These are phyloP conservation scores for Vigna radiata DNA, from an alignment of 306 rosid genomes.

Conservation along the genomic window DNA sequence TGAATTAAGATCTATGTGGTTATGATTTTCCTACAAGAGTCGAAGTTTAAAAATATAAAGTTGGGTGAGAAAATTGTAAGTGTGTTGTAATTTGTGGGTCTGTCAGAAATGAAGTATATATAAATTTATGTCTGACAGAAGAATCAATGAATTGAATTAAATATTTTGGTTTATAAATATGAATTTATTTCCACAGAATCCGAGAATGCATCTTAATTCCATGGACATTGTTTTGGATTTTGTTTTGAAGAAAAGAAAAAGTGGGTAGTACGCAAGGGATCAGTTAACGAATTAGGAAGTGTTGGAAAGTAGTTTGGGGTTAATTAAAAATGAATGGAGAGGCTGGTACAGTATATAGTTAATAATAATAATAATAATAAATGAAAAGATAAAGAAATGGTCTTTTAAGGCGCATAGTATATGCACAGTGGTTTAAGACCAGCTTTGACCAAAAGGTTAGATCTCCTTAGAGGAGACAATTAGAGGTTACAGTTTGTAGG, in stretches of 20 bases:
- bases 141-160: background rate
- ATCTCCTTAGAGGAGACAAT: constrained; percentile 75
- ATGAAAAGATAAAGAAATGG: constrained; percentile 38
- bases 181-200: background rate
- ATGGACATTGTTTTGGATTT: background rate
- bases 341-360: background rate
- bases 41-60: too few species aligned
- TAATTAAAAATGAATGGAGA: constrained; percentile 3
- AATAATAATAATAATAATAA: background rate
- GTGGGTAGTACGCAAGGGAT: constrained; percentile 33
- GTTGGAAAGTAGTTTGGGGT: background rate
- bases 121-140: background rate
- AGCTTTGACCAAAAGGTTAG: constrained; percentile 61
- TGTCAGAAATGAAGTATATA: too few species aligned
- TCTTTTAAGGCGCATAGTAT: constrained; percentile 33
- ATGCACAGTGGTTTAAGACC: constrained; percentile 43
- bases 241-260: background rate
- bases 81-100: too few species aligned
- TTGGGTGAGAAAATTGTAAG: too few species aligned
- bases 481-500: constrained; percentile 69
- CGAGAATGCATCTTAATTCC: background rate
- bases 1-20: too few species aligned
- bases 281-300: background rate
- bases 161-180: background rate
- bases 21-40: too few species aligned